phyloP scores from a whole-genome alignment of 768 basidiomycete genomes.

The Tulasnella sp. region DNA sequence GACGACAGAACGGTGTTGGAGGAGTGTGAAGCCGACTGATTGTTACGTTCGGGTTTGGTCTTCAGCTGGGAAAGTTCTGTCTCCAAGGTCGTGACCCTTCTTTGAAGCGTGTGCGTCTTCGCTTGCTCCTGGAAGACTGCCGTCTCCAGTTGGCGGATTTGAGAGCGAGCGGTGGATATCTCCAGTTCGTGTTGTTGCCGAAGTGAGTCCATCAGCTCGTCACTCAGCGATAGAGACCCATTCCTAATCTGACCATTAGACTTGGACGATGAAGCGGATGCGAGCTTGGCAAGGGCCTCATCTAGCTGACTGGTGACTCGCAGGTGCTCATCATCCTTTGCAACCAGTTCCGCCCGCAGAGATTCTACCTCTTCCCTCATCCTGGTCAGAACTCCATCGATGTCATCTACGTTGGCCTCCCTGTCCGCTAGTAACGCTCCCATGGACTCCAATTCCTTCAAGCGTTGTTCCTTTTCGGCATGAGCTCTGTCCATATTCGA shows the following conservation, averaged over 20 bases:
- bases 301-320: slow-evolving; percentile 33
- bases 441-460: slow-evolving; percentile 33
- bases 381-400: slow-evolving; percentile 48
- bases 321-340: slow-evolving; percentile 56
- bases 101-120: slow-evolving; percentile 50
- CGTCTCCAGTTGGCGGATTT: slow-evolving; percentile 64
- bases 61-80: slow-evolving; percentile 45
- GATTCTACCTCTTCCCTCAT: slow-evolving; percentile 58
- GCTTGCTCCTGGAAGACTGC: slow-evolving; percentile 61
- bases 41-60: not conserved
- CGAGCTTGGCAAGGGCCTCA: slow-evolving; percentile 19
- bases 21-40: not conserved
- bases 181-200: slow-evolving; percentile 69
- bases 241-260: slow-evolving; percentile 2
- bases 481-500: slow-evolving; percentile 48
- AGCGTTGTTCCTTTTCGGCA: slow-evolving; percentile 26
- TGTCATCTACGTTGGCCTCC: slow-evolving; percentile 44
- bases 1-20: not conserved
- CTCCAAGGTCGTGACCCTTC: slow-evolving; percentile 50
- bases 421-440: slow-evolving; percentile 37
- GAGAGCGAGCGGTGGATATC: slow-evolving; percentile 64
- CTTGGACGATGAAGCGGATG: slow-evolving; percentile 28
- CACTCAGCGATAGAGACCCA: slow-evolving; percentile 62
- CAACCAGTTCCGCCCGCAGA: slow-evolving; percentile 46
- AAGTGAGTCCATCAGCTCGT: slow-evolving; percentile 57